Base-by-base conservation (phyloP, 352 stramenopile genomes). In the Phytophthora aleatoria region DNA sequence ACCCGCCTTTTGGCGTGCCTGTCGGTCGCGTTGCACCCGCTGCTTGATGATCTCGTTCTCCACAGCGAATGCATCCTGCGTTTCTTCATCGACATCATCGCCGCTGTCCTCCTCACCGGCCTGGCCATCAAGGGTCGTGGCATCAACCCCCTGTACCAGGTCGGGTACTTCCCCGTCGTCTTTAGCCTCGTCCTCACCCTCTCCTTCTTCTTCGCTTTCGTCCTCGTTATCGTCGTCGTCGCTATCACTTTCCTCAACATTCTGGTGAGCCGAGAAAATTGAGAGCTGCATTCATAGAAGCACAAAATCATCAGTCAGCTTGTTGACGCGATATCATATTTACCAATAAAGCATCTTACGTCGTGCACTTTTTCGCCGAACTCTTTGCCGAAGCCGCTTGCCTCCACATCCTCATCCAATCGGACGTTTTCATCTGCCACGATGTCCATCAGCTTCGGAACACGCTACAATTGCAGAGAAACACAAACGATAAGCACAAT, bases 11-110 rank as follows among this genome's bases (percentile, higher is more conserved):
- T 79, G 60, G 27, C 84, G 80, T 49, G 78, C 64, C 52, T 82
- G 67, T 8, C 87, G 78, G 24, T 90, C 80, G 20, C 87, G 84
- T 56, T 92, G 86, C 51, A 96, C 88, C 8, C 80, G 85, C 51
- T 87, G 83, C 73, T 94, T 94, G 51, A 92, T 94, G 39, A 89
- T 67, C 53, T 94, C 83, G 43, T 74, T 90, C 47, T 94, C 81
- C 20, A 75, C 69, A 27, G 75, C 71, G 30, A 87, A 69, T 9
- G 70, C 45, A 43, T 92, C 74, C 0, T 82, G 69, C 6, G 42
- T 53, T 47, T 83, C 74, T 13, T 57, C 67, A 9, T 73, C 64
- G n/a, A 68, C 49, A n/a, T 79, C 71, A 12, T 74, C 71, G 8
- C 71, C 71, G 3, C 39, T 49, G 11, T 64, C 62, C 5, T 66